Evolutionary conservation across 352 stramenopile species (phyloP), one percentile per base, ranked within the genome.

Genomic region (Globisporangium iwayamae): DNA sequence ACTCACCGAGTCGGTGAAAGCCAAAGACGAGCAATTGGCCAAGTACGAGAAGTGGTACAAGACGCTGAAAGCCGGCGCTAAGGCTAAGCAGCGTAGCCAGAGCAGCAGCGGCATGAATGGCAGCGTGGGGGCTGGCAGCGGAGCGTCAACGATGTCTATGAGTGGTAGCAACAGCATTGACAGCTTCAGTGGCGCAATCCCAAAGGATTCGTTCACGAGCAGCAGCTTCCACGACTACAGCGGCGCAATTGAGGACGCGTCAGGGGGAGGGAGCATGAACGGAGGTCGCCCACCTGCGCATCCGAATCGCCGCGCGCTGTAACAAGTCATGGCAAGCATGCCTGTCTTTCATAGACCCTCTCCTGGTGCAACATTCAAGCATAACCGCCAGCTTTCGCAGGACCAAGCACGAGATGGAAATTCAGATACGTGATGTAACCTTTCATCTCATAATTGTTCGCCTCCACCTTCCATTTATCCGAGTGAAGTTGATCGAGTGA

Each of bases 31-130:
- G 43, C 83, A 88, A 45, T 71, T 95, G 30, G 71, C 76, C 36
- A 91, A 92, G 71, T 95, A 93, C 45, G 86, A 95, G 39, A 89
- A 91, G 47, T 95, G 86, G 86, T 95, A 93, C 68, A 76, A 90
- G 60, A 91, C 83, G 13, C 78, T 95, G 25, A 92, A 93, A 68
- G 86, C 83, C 52, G 85, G 84, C 4, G 86, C 86, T 8, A 91
- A 91, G 52, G 86, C 86, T 3, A 95, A 95, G 61, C 86, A 91
- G 59, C 78, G 87, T 47, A 92, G 73, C 62, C 83, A 86, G 57
- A 78, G 25, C 47, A 32, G 60, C 22, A 51, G 30, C 41, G 67
- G 60, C 62, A 70, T 56, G 69, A 80, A 53, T 60, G 65, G 54
- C 68, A 70, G 58, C 22, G 52, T 13, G 36, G 68, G 59, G 0